Conservation (phyloP, 2,329 filamentous ascomycete genomes). For the Xylariaceae sp. region DNA sequence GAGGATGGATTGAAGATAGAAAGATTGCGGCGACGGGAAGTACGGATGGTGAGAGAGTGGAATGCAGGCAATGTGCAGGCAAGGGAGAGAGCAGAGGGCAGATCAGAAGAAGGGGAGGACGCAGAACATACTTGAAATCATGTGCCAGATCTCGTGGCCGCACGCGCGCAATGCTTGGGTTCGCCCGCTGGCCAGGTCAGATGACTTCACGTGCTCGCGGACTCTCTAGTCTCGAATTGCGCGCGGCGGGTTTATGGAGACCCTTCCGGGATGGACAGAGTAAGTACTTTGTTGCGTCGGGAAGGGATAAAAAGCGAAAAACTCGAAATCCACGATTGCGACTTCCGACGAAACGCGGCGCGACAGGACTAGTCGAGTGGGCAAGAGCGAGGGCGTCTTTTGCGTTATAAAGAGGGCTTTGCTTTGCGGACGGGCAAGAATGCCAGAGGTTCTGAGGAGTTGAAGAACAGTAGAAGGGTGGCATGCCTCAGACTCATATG, state of each 20-base stretch:
- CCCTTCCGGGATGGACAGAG: conserved; percentile 20
- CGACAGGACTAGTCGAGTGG: conserved; percentile 8
- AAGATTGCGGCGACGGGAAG: conserved; percentile 7
- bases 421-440: conserved; percentile 23
- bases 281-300: not conserved
- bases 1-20: conserved; percentile 1
- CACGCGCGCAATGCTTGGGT: conserved; percentile 24
- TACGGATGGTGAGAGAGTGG: not conserved
- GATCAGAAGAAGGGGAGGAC: not conserved
- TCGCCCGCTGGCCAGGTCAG: conserved; percentile 29
- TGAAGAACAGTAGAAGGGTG: conserved; percentile 27
- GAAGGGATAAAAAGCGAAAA: conserved; percentile 15
- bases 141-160: conserved; percentile 30
- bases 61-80: not conserved
- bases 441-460: conserved; percentile 26
- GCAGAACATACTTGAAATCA: conserved; percentile 28
- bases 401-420: conserved; percentile 21
- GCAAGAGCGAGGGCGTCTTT: conserved; percentile 16
- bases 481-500: conserved; percentile 27
- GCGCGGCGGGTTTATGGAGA: conserved; percentile 27
- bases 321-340: conserved; percentile 21
- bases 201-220: conserved; percentile 33
- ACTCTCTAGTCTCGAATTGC: conserved; percentile 27
- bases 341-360: conserved; percentile 17
- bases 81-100: not conserved